Evolutionary conservation across 2,329 filamentous ascomycete species (phyloP), one percentile per base, ranked within the genome.

Genomic region (Claviceps sp.): DNA sequence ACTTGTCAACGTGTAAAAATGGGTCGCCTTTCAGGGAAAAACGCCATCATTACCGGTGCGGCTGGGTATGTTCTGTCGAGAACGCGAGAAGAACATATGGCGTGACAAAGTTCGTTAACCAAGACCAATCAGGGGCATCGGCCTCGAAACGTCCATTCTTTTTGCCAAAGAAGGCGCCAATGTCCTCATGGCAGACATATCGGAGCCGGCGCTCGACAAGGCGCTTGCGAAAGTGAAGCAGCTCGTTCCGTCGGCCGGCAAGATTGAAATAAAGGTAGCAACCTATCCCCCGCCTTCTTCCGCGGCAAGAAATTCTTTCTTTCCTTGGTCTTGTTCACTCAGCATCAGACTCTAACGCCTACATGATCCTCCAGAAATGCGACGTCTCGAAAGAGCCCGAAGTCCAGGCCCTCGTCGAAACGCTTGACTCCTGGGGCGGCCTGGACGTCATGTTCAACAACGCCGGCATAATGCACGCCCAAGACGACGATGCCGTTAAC

Each of bases 371-470:
- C 44, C 48, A 65, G 64, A 66, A 65, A 63, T 69, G 81, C 69
- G 89, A 96, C 64, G 90, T 96, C 51, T 89, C 87, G 66, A 90
- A 89, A 63, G 90, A 96, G 67, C 69, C 77, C 55, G 80, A 93
- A 52, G 82, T 96, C 37, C 72, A 89, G 62, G 80, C 82, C 52
- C 81, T 86, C 65, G 75, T 95, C 50, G 84, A 87, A 59, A 71
- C 78, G 10, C 72, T 91, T 53, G 90, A 96, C 68, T 65, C 79
- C 53, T 94, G 87, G 86, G 90, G 90, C 63, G 90, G 90, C 45
- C 70, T 93, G 3, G 90, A 96, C 66, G 75, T 95, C 64, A 87
- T 95, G 62, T 96, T 95, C 82, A 96, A 96, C 81, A 96, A 96
- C 68, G 90, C 90, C 24, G 90, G 90, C 52, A 96, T 96, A 69